Conservation (phyloP, 495 filamentous ascomycete species). For the Penicillium roqueforti region DNA sequence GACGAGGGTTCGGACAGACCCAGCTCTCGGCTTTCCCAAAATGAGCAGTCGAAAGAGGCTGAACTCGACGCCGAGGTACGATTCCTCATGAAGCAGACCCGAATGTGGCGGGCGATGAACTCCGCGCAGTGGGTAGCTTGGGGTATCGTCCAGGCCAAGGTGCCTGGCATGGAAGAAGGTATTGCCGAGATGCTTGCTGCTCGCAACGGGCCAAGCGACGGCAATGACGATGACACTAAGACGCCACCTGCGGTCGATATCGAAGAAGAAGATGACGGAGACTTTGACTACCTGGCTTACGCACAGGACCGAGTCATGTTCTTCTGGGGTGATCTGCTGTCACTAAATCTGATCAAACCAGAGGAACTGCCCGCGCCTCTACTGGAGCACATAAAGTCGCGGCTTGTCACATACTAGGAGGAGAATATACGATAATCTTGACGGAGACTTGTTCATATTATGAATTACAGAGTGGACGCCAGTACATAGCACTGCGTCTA, state of each 20-base stretch:
- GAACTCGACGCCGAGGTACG: slow-evolving; percentile 59
- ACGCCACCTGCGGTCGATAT: slow-evolving; percentile 19
- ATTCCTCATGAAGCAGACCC: slow-evolving; percentile 68
- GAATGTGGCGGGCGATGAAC: slow-evolving; percentile 81
- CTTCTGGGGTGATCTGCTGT: slow-evolving; percentile 86
- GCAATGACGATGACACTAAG: slow-evolving; percentile 12
- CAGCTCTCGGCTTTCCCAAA: slow-evolving; percentile 30
- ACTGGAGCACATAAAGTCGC: slow-evolving; percentile 50
- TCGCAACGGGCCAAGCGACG: slow-evolving; percentile 7
- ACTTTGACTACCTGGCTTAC: slow-evolving; percentile 91
- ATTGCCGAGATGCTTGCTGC: slow-evolving; percentile 22
- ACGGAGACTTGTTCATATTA: slow-evolving; percentile 4
- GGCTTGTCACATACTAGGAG: slow-evolving; percentile 53
- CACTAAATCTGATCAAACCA: slow-evolving; percentile 61
- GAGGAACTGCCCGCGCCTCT: slow-evolving; percentile 70
- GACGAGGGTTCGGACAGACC: slow-evolving; percentile 28
- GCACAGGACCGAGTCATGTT: slow-evolving; percentile 85
- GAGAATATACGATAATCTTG: slow-evolving; percentile 1
- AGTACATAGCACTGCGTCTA: slow-evolving; percentile 19
- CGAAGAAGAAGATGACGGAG: slow-evolving; percentile 60
- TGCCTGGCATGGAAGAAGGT: slow-evolving; percentile 55
- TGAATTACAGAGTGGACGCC: slow-evolving; percentile 23
- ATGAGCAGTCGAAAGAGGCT: slow-evolving; percentile 57
- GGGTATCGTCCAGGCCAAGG: slow-evolving; percentile 93
- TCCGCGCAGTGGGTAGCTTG: slow-evolving; percentile 91